phyloP scores from a whole-genome alignment of 2,329 filamentous ascomycete genomes.

The Fusarium guadeloupense region DNA sequence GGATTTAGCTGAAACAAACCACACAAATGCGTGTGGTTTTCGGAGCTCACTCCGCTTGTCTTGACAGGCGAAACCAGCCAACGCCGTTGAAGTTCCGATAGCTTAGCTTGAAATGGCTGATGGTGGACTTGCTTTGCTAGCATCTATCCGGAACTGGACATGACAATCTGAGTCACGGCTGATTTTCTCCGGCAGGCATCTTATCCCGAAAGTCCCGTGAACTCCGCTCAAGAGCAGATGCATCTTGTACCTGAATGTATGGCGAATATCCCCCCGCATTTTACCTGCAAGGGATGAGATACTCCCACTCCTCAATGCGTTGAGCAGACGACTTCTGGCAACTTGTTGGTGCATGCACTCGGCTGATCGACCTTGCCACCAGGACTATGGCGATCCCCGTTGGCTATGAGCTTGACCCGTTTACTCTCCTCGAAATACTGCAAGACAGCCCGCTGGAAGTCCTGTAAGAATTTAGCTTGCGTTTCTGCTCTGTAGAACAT shows the following conservation, averaged over 20 bases:
- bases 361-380: background rate
- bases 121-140: background rate
- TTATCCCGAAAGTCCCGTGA: background rate
- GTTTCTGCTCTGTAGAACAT: too few species aligned
- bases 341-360: background rate
- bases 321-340: background rate
- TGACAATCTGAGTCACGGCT: background rate
- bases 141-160: background rate
- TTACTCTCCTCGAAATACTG: background rate
- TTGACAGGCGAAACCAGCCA: too few species aligned
- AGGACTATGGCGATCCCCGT: background rate
- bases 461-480: slow-evolving; percentile 3
- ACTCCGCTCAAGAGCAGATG: background rate
- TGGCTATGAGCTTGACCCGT: slow-evolving; percentile 1
- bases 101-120: background rate
- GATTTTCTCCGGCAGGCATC: background rate
- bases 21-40: too few species aligned
- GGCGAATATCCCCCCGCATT: background rate
- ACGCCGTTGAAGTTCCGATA: too few species aligned
- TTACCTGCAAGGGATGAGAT: background rate
- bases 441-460: background rate
- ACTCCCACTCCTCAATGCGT: background rate
- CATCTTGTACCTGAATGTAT: background rate
- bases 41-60: too few species aligned
- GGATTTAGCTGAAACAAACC: too few species aligned